phyloP scores from a whole-genome alignment of 2,329 filamentous ascomycete genomes.

The Neonectria coccinea region DNA sequence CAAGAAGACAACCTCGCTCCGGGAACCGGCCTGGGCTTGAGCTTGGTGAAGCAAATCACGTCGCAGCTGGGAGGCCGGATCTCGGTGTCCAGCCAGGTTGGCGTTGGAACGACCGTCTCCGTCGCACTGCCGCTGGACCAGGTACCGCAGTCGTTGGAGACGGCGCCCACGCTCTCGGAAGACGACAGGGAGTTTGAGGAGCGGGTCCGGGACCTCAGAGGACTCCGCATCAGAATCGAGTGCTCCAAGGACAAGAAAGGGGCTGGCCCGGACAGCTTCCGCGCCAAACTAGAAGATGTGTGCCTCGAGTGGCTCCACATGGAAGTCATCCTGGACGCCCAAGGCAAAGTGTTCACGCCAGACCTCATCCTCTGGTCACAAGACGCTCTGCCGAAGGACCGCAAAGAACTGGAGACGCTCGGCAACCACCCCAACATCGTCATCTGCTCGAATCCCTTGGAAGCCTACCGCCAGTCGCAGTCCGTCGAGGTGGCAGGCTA shows the following conservation, averaged over 20 bases:
- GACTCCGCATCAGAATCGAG: slow-evolving; percentile 44
- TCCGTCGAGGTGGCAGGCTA: slow-evolving; percentile 32
- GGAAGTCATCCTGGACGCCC: slow-evolving; percentile 32
- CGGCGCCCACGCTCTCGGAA: slow-evolving; percentile 1
- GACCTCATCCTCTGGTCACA: slow-evolving; percentile 46
- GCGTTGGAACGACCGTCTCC: slow-evolving; percentile 52
- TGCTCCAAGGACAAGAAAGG: neutral
- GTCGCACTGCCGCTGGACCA: slow-evolving; percentile 49
- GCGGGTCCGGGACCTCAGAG: slow-evolving; percentile 45
- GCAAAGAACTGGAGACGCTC: neutral
- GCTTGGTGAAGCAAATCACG: slow-evolving; percentile 71
- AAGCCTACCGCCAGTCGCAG: slow-evolving; percentile 45
- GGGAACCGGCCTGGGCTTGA: slow-evolving; percentile 74
- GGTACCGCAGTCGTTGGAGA: neutral
- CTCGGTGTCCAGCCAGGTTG: slow-evolving; percentile 61
- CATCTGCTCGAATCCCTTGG: slow-evolving; percentile 49
- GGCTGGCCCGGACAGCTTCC: slow-evolving; percentile 14
- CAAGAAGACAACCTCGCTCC: slow-evolving; percentile 72
- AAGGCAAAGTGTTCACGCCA: slow-evolving; percentile 29
- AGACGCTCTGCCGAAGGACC: slow-evolving; percentile 7
- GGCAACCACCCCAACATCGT: slow-evolving; percentile 45
- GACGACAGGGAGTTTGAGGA: slow-evolving; percentile 46
- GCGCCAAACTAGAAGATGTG: slow-evolving; percentile 21
- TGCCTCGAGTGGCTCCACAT: slow-evolving; percentile 32
- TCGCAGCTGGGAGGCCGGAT: slow-evolving; percentile 69